phyloP scores from a whole-genome alignment of 108 stramenopile species.

The Phaeodactylum tricornutum region DNA sequence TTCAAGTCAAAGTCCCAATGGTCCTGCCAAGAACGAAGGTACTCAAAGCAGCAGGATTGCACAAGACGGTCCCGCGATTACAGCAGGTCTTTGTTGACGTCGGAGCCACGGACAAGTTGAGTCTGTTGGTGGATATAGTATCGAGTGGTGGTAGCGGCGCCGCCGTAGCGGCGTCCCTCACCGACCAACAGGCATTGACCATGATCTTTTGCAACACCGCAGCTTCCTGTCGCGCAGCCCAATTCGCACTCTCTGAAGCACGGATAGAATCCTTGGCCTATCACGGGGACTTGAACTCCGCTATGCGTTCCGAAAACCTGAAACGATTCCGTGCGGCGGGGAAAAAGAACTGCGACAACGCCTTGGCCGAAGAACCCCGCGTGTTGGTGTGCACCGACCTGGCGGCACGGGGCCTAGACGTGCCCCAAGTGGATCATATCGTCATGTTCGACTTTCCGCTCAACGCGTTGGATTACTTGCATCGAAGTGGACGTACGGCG shows the following conservation, averaged over 20 bases:
- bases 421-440: conserved; percentile 82
- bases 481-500: conserved; percentile 87
- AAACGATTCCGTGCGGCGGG: conserved; percentile 31
- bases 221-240: conserved; percentile 53
- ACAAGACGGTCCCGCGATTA: conserved; percentile 81
- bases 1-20: conserved; percentile 11
- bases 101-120: conserved; percentile 82
- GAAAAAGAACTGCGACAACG: conserved; percentile 12
- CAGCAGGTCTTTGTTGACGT: conserved; percentile 89
- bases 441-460: conserved; percentile 90
- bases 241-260: conserved; percentile 68
- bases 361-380: conserved; percentile 11
- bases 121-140: conserved; percentile 68
- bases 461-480: conserved; percentile 83
- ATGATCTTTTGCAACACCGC: conserved; percentile 94
- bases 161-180: conserved; percentile 8
- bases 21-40: conserved; percentile 58
- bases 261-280: conserved; percentile 53
- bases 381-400: conserved; percentile 83
- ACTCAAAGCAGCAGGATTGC: conserved; percentile 79
- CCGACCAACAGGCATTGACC: conserved; percentile 23
- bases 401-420: conserved; percentile 83
- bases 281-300: conserved; percentile 75
- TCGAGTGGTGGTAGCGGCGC: conserved; percentile 10
- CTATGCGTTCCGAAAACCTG: conserved; percentile 42